Base-by-base conservation (phyloP, 2,329 filamentous ascomycete species). In the Alternaria rosae region DNA sequence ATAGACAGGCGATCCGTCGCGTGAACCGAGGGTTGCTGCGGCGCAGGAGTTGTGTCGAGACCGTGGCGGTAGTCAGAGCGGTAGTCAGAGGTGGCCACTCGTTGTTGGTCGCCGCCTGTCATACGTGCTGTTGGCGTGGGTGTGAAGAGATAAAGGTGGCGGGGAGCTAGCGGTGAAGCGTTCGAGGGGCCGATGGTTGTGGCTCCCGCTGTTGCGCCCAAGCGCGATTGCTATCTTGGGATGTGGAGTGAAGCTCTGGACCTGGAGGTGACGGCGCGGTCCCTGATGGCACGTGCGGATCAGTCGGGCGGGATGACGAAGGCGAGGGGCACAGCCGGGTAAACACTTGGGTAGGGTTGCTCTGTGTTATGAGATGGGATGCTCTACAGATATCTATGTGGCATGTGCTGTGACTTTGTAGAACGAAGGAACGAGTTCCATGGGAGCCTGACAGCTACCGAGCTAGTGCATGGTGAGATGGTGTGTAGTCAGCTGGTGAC, bases 281-380 rank as follows among this genome's bases (percentile, higher is more conserved):
- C 44, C 28, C 45, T 41, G 25, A 6, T 68, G 63, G 70, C 65
- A 70, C 70, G 69, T 69, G 70, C 66, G 54, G 23, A 32, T 38
- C 35, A 38, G 52, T 51, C 50, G 54, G 50, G 54, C 54, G 60
- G 59, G 48, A 68, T 67, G 57, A 62, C 60, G 65, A 54, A 50
- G 38, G 47, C 55, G 32, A 52, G 52, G 41, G 38, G 26, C 25
- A 30, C 48, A 44, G 21, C 21, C 42, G 21, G 20, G 32, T 13
- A 35, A 32, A 21, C 30, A 20, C 35, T 38, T 38, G 35, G 35
- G 35, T 32, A 25, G 20, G 9, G 42, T 25, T 38, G 21, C n/a
- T 30, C 20, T 26, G 20, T 57, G 13, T 32, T 5, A 20, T 23
- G 8, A 15, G 28, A 15, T 32, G 21, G 47, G 8, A 23, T 23